These are phyloP conservation scores for Discostella pseudostelligera DNA, from an alignment of 108 stramenopile genomes.

Conservation along the genomic window DNA sequence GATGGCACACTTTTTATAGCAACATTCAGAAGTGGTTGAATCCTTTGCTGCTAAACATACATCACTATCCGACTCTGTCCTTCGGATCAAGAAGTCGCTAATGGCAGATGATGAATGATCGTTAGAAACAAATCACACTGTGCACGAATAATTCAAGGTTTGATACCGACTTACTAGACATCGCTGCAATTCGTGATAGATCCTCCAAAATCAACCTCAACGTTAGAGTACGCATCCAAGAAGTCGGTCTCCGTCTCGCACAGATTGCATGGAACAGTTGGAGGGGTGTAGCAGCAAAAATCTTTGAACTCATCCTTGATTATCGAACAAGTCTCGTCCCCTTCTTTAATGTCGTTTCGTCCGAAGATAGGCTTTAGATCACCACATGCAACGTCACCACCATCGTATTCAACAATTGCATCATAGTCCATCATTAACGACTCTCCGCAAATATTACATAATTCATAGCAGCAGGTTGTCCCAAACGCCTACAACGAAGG, in stretches of 20 bases:
- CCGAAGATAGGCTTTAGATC: constrained; percentile 49
- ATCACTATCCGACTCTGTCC: constrained; percentile 39
- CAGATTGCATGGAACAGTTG: constrained; percentile 37
- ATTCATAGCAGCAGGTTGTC: constrained; percentile 40
- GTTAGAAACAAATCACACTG: neutral
- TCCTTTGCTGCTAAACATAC: constrained; percentile 41
- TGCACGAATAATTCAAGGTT: neutral
- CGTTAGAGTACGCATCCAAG: constrained; percentile 41
- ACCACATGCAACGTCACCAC: constrained; percentile 39
- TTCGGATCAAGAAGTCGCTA: constrained; percentile 34
- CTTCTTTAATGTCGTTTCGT: constrained; percentile 40
- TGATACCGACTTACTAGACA: constrained; percentile 21
- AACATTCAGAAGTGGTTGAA: constrained; percentile 31
- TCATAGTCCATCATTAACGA: constrained; percentile 42
- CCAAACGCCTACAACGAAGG: constrained; percentile 15
- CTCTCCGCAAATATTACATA: constrained; percentile 45
- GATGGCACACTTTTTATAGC: constrained; percentile 47
- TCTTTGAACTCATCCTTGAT: constrained; percentile 27
- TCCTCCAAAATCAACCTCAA: constrained; percentile 44
- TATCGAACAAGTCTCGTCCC: constrained; percentile 18
- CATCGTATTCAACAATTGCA: constrained; percentile 41
- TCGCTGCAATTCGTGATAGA: constrained; percentile 42
- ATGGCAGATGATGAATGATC: neutral
- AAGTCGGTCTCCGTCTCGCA: constrained; percentile 43
- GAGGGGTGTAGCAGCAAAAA: constrained; percentile 48